Conservation (phyloP, 1,284 basidiomycete species). For the Cryptococcus amylolentus region DNA sequence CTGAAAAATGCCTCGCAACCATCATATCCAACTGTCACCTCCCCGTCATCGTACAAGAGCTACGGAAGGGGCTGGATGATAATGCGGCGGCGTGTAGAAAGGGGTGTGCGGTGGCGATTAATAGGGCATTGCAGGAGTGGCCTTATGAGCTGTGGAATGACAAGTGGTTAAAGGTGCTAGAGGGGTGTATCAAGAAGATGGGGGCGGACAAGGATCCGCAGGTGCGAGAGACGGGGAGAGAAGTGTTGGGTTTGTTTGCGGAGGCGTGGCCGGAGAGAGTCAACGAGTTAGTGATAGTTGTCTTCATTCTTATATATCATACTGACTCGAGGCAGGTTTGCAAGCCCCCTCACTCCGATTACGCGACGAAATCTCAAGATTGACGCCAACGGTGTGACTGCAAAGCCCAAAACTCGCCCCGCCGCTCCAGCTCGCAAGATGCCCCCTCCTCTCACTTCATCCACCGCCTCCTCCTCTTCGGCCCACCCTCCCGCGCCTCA, state of each 20-base stretch:
- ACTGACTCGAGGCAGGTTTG: slow-evolving; percentile 42
- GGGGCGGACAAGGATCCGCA: slow-evolving; percentile 52
- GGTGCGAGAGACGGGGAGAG: slow-evolving; percentile 50
- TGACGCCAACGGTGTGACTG: slow-evolving; percentile 17
- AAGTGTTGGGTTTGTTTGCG: slow-evolving; percentile 49
- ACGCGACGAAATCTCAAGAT: slow-evolving; percentile 51
- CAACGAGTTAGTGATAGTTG: slow-evolving; percentile 40
- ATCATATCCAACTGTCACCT: slow-evolving; percentile 52
- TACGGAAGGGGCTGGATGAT: slow-evolving; percentile 48
- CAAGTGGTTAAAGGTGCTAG: slow-evolving; percentile 42
- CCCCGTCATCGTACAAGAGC: slow-evolving; percentile 38
- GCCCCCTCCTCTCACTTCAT: slow-evolving; percentile 3
- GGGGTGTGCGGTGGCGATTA: slow-evolving; percentile 31
- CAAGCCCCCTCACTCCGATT: slow-evolving; percentile 51
- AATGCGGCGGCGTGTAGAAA: slow-evolving; percentile 47
- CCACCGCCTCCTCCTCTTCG: slow-evolving; percentile 10
- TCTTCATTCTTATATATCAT: neutral
- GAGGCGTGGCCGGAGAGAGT: slow-evolving; percentile 51
- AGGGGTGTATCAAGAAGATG: slow-evolving; percentile 48
- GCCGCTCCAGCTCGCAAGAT: neutral
- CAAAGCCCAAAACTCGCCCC: slow-evolving; percentile 12
- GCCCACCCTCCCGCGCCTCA: slow-evolving; percentile 8
- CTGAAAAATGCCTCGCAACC: slow-evolving; percentile 50
- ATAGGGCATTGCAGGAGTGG: slow-evolving; percentile 38
- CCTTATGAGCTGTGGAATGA: slow-evolving; percentile 31